These are phyloP conservation scores for Limonium bicolor DNA, from an alignment of 148 eudicot species.

Conservation along the genomic window DNA sequence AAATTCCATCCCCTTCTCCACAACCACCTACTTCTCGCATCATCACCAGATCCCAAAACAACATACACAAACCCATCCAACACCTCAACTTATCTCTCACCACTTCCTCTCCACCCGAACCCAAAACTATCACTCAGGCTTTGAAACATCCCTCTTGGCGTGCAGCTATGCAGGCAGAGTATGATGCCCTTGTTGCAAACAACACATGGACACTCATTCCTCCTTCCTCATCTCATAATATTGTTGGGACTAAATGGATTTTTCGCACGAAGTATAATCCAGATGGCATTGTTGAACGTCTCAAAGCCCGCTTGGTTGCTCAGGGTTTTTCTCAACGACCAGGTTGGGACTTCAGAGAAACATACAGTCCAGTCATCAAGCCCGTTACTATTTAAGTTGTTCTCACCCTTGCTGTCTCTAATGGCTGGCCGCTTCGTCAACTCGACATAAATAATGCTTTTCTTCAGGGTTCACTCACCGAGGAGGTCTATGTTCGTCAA, in stretches of 20 bases:
- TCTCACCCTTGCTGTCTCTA: neutral
- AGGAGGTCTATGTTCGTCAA: neutral
- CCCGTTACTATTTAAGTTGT: neutral
- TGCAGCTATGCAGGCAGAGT: neutral
- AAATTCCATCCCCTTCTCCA: neutral
- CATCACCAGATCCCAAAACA: neutral
- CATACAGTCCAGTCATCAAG: neutral
- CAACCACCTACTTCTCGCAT: neutral
- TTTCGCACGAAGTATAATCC: slow-evolving; percentile 1
- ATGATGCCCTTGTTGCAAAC: neutral
- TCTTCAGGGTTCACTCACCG: neutral
- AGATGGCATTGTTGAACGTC: slow-evolving; percentile 1
- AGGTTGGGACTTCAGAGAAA: neutral
- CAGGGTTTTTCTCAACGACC: neutral
- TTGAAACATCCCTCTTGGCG: neutral
- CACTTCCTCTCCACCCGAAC: neutral
- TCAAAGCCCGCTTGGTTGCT: neutral
- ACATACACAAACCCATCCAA: neutral
- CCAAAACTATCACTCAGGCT: neutral
- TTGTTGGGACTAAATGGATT: slow-evolving; percentile 10
- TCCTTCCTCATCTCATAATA: neutral
- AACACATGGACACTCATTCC: slow-evolving; percentile 1
- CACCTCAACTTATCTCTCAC: neutral
- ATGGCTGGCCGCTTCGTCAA: neutral
- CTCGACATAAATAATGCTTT: neutral